Base-by-base conservation (phyloP, 495 filamentous ascomycete species). In the Polyplosphaeria fusca region DNA sequence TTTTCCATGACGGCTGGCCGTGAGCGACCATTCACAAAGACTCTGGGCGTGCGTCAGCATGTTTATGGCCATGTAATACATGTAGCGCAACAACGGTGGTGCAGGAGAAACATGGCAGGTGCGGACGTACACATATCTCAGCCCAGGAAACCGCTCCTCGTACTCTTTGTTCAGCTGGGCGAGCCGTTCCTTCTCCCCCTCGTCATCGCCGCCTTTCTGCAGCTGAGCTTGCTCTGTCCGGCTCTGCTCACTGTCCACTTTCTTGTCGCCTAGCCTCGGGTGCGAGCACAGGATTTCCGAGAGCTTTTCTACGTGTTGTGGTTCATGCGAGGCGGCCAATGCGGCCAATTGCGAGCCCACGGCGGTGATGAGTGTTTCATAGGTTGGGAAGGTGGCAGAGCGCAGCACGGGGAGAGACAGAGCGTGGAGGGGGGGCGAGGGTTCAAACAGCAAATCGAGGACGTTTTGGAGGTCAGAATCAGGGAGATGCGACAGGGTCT, bases 381-480 rank as follows among this genome's bases (percentile, higher is more conserved):
- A 89, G 46, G 76, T 83, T 9, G 72, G 54, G 74, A 90, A 92
- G 2, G 72, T 71, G 38, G 80, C 74, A n/a, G 78, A 76, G 49
- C 77, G 78, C 13, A 94, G 77, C 11, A 83, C 69, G 2, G 86
- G 83, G 19, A 88, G 66, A 49, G 84, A 82, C 43, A 95, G 76
- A 20, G 78, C 74, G 67, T 91, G 88, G 2, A 96, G 78, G 25
- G 86, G 80, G 7, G 80, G 70, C 14, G 84, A 89, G 13, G 92
- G 86, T 65, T 97, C 92, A 73, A 96, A 97, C 44, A 96, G 87
- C 4, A 78, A 76, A 71, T 94, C 88, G 45, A 96, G 85, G 45
- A 88, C 76, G 16, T 77, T 71, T 42, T 80, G 77, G 44, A 82
- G 78, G 30, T 80, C 71, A 24, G 76, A 68, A 18, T 80, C 75